A percentile compares a stretch with the other conserved stretches of the same genome.
These are phyloP conservation scores for Naganishia sp. DNA, from an alignment of 1,284 basidiomycete genomes.

Conservation along the genomic window DNA sequence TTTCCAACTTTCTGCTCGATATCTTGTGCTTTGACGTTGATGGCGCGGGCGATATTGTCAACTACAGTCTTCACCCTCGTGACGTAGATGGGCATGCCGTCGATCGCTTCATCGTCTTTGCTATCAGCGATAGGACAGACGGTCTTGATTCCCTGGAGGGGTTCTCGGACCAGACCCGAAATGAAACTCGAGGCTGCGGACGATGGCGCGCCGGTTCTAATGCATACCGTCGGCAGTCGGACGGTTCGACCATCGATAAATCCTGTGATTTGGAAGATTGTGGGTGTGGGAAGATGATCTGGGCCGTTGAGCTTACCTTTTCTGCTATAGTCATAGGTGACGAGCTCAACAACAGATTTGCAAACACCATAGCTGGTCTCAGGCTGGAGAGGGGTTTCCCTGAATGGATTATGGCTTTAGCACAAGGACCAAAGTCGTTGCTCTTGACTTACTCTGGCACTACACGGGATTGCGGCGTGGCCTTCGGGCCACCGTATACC, in stretches of 20 bases:
- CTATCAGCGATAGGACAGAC: constrained; percentile 59
- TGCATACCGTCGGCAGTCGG: constrained; percentile 64
- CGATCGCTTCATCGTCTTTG: constrained; percentile 45
- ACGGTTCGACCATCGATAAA: constrained; percentile 66
- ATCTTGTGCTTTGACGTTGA: constrained; percentile 48
- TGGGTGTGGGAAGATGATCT: too few species aligned
- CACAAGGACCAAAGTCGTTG: too few species aligned
- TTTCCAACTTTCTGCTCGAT: constrained; percentile 42
- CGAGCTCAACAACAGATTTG: constrained; percentile 64
- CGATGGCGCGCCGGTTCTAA: constrained; percentile 62
- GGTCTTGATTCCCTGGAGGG: constrained; percentile 60
- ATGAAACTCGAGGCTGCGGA: constrained; percentile 66
- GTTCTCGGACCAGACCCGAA: constrained; percentile 66
- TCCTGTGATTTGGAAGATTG: constrained; percentile 42
- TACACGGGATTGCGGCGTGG: constrained; percentile 50
- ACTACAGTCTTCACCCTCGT: constrained; percentile 59
- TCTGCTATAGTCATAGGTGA: constrained; percentile 67
- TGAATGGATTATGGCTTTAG: constrained; percentile 26
- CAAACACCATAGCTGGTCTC: constrained; percentile 64
- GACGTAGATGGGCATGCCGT: constrained; percentile 61
- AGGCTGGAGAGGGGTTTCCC: constrained; percentile 62
- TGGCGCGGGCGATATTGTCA: constrained; percentile 52
- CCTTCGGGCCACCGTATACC: constrained; percentile 65
- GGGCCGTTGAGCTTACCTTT: constrained; percentile 41
- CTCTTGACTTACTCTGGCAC: constrained; percentile 41